phyloP scores from a whole-genome alignment of 2,329 filamentous ascomycete genomes.

The Corynespora cassiicola region DNA sequence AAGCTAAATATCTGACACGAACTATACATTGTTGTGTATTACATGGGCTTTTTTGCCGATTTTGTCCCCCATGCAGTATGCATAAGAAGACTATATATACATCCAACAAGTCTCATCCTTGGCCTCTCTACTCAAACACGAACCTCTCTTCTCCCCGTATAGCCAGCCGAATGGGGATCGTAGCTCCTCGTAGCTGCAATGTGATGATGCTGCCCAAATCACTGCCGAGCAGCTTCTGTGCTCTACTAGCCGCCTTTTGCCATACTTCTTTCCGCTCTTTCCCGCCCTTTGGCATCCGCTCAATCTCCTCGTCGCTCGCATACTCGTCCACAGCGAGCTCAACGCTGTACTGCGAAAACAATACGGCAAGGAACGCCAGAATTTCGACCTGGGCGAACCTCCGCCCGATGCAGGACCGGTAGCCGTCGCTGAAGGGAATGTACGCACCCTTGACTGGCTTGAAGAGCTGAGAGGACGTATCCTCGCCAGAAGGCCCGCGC shows the following conservation, averaged over 20 bases:
- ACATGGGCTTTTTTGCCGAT: too few relatives aligned
- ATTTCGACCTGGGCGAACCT: slow-evolving; percentile 65
- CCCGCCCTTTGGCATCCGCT: slow-evolving; percentile 42
- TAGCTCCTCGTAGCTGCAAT: slow-evolving; percentile 68
- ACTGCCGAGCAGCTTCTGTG: slow-evolving; percentile 58
- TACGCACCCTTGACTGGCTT: slow-evolving; percentile 57
- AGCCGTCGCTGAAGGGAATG: slow-evolving; percentile 62
- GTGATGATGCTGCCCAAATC: slow-evolving; percentile 71
- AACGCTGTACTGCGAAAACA: slow-evolving; percentile 66
- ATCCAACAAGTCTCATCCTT: too few relatives aligned
- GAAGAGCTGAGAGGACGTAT: slow-evolving; percentile 68
- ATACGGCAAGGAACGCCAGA: slow-evolving; percentile 58
- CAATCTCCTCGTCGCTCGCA: slow-evolving; percentile 49
- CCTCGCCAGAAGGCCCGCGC: slow-evolving; percentile 65
- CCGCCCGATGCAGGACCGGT: slow-evolving; percentile 62
- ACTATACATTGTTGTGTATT: too few relatives aligned
- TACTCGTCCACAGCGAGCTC: slow-evolving; percentile 69
- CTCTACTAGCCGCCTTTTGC: slow-evolving; percentile 64
- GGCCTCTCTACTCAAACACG: slow-evolving; percentile 40
- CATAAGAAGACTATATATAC: too few relatives aligned
- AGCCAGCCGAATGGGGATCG: slow-evolving; percentile 72
- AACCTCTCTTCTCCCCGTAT: slow-evolving; percentile 75
- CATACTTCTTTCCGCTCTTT: slow-evolving; percentile 65
- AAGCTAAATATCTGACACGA: too few relatives aligned
- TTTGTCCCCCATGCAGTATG: too few relatives aligned